Percentiles rank a stretch among this genome's conserved stretches.
Conservation (phyloP, 1,284 basidiomycete genomes). For the Microbotryomycetes sp. region DNA sequence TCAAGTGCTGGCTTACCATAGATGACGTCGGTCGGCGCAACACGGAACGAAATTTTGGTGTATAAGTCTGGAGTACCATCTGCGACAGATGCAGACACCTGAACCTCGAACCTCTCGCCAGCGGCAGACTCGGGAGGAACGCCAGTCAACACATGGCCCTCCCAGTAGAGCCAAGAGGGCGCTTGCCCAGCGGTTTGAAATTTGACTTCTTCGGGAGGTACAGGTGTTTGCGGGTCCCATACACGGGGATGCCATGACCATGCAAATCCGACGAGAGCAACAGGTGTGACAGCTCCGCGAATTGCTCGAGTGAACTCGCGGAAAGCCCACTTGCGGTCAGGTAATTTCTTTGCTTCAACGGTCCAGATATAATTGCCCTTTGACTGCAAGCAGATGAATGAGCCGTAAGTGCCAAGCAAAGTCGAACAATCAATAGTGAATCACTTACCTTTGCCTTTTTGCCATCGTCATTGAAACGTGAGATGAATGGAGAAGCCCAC, state of each 20-base stretch:
- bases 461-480: constrained; percentile 97
- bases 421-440: not conserved
- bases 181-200: constrained; percentile 41
- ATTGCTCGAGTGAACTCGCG: constrained; percentile 82
- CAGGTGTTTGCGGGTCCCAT: constrained; percentile 78
- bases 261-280: constrained; percentile 67
- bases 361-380: constrained; percentile 99
- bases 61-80: constrained; percentile 16
- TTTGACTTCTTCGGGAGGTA: constrained; percentile 41
- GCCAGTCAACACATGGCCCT: constrained; percentile 36
- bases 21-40: constrained; percentile 21
- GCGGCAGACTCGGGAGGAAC: constrained; percentile 17
- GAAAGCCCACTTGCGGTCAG: constrained; percentile 79
- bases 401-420: not conserved
- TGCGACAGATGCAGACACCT: constrained; percentile 25
- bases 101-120: constrained; percentile 23
- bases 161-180: constrained; percentile 45
- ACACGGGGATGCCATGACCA: constrained; percentile 92
- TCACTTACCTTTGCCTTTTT: constrained; percentile 77
- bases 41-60: constrained; percentile 14
- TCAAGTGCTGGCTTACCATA: not conserved
- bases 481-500: constrained; percentile 86
- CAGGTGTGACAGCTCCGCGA: constrained; percentile 67
- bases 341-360: constrained; percentile 81
- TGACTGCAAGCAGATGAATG: constrained; percentile 45